Evolutionary conservation across 768 basidiomycete genomes (phyloP), one percentile per base, ranked within the genome.

Genomic region (Polyporus arcularius): DNA sequence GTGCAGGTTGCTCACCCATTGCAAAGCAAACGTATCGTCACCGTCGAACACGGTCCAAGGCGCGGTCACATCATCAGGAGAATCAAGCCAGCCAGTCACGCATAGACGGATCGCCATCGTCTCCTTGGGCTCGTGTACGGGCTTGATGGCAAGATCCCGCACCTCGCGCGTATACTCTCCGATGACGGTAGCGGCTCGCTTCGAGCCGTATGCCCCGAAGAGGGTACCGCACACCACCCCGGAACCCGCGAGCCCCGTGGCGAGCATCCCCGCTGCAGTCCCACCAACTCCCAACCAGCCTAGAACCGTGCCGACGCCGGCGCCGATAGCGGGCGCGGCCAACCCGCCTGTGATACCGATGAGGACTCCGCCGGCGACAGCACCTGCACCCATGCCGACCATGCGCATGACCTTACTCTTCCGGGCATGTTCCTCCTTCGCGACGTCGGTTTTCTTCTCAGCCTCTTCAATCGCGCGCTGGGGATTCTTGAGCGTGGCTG

Each of bases 271-370:
- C 9, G 77, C 74, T 9, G 80, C 74, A 2, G 83, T 82, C 2
- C 84, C 84, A 31, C 84, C 83, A 10, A 85, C 67, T 0, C 84
- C 84, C 1, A 85, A 67, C 71, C 77, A 79, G 1, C 82, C 80
- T 9, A 85, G 71, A 6, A 84, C 65, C 16, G 79, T 78, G 2
- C 77, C 72, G 16, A 83, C 76, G 3, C 78, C 82, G 15, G 82
- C 83, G n/a, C 83, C 83, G 6, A 86, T 80, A 0, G 85, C 64
- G 14, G 84, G 84, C 10, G 84, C 84, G 3, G 83, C 84, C 10
- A 85, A 75, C 15, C 85, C 84, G 48, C 84, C 85, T n/a, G 83
- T 84, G 26, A 85, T 75, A 4, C 83, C 85, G 14, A 85, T 70
- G 35, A 85, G 72, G 21, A 84, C 76, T 14, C 84, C 84, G 14